Base-by-base conservation (phyloP, 2,329 filamentous ascomycete species). In the Mycosphaerella sp. region DNA sequence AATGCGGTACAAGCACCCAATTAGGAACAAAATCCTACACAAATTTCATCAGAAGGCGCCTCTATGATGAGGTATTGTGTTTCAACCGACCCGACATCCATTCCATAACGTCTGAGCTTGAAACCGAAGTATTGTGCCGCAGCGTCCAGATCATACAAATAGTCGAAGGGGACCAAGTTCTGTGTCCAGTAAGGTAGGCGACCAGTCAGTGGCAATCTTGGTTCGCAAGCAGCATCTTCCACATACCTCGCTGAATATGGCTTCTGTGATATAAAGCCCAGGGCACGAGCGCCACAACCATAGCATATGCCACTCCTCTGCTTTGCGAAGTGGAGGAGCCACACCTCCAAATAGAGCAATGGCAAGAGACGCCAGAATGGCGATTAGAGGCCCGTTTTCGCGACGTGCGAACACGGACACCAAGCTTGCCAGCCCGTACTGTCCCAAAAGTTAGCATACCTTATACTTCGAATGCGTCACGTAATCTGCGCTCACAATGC, bases 361-460 rank as follows among this genome's bases (percentile, higher is more conserved):
- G 55, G 82, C 74, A 4, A 82, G 65, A 25, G 70, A 71, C 28
- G 75, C 66, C 70, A 82, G 77, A 8, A 79, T 77, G 1, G 79
- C 76, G 6, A 81, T 64, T 0, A 82, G 65, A 0, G 79, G 79
- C 0, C 78, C 79, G 53, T 81, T 76, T 62, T 82, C 78, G 6
- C 79, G 67, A 16, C 74, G 72, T 17, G 75, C 72, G 1, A 81
- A 59, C 76, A 81, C 79, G 50, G 73, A 77, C 13, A 81, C 64
- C 27, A 70, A 66, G 30, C 71, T 75, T 0, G 79, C 73, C 6
- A 81, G 69, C 0, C 79, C 78, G 61, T 80, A 81, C 39, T 41
- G 9, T 21, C 6, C 9, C 8, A 16, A 21, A 25, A 12, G 17
- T 41, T 13, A 41, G 39, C 18, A 17, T 13, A 25, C 4, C 21